Conservation (phyloP, 2,329 filamentous ascomycete genomes). For the Colletotrichum sp. region DNA sequence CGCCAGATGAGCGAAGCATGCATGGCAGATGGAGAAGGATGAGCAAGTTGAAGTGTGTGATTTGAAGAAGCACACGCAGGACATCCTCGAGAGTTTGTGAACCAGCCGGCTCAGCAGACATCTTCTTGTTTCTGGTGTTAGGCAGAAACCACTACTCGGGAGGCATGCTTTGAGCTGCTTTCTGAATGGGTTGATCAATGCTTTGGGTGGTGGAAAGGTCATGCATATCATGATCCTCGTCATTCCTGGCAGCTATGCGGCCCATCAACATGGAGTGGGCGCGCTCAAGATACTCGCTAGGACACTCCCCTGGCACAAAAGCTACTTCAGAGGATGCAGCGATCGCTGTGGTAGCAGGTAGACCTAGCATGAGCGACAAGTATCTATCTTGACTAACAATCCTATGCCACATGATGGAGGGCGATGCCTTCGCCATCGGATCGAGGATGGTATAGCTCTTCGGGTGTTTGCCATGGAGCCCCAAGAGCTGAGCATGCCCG, state of each 20-base stretch:
- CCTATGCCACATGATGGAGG: conserved; percentile 37
- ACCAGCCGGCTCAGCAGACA: not conserved
- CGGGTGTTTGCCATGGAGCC: conserved; percentile 32
- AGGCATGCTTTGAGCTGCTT: conserved; percentile 26
- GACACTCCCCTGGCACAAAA: not conserved
- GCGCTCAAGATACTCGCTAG: not conserved
- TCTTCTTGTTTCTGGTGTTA: not conserved
- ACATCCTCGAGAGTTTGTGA: conserved; percentile 24
- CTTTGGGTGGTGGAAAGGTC: conserved; percentile 24
- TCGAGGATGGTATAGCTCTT: not conserved
- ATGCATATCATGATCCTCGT: conserved; percentile 12
- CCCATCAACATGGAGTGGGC: not conserved
- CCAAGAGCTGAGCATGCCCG: conserved; percentile 43
- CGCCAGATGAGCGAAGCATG: conserved; percentile 24
- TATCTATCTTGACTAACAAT: conserved; percentile 38
- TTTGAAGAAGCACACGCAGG: conserved; percentile 27
- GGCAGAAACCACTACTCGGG: conserved; percentile 30
- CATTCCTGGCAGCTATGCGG: conserved; percentile 35
- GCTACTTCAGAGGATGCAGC: not conserved
- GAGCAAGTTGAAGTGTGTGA: conserved; percentile 35
- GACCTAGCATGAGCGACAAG: conserved; percentile 41
- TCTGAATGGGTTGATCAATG: conserved; percentile 30
- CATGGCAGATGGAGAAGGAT: conserved; percentile 37
- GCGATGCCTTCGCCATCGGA: not conserved
- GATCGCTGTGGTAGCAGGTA: conserved; percentile 31